A percentile compares a stretch with the other conserved stretches of the same genome.
These are phyloP conservation scores for Pezicula radicicola DNA, from an alignment of 2,329 filamentous ascomycete genomes.

Conservation along the genomic window DNA sequence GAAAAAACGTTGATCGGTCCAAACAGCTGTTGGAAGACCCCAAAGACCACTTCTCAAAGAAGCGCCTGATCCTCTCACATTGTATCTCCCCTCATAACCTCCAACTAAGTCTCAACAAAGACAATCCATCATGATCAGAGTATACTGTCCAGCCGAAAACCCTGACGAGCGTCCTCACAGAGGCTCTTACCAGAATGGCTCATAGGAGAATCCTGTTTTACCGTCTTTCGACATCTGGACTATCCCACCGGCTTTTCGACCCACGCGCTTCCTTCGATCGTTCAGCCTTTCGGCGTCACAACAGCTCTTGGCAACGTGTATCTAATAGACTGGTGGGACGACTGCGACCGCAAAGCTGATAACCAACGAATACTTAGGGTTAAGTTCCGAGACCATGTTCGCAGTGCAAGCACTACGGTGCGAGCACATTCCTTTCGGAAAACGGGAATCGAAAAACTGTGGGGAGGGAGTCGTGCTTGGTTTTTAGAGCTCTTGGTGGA, in stretches of 20 bases:
- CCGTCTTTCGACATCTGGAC: constrained; percentile 52
- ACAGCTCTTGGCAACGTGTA: constrained; percentile 21
- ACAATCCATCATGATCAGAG: constrained; percentile 62
- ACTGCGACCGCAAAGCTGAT: constrained; percentile 71
- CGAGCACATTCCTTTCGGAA: constrained; percentile 59
- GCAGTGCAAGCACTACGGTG: neutral
- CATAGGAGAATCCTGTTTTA: constrained; percentile 65
- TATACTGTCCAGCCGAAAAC: constrained; percentile 61
- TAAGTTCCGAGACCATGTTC: constrained; percentile 79
- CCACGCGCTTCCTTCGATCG: constrained; percentile 47
- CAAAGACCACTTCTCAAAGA: constrained; percentile 44
- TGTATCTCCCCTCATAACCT: constrained; percentile 25
- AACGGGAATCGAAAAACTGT: constrained; percentile 76
- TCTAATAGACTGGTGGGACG: constrained; percentile 69
- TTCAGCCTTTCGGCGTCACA: constrained; percentile 36
- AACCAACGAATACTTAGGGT: constrained; percentile 85
- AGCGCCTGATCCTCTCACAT: constrained; percentile 43
- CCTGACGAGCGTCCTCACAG: constrained; percentile 74
- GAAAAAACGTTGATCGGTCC: constrained; percentile 18
- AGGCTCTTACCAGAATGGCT: constrained; percentile 74
- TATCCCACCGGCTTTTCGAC: constrained; percentile 49
- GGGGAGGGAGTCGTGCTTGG: constrained; percentile 71
- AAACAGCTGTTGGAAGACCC: constrained; percentile 37
- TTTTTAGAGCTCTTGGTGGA: constrained; percentile 29
- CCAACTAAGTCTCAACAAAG: constrained; percentile 38